Evolutionary conservation across 176 grass and related monocot genomes (phyloP).

Genomic region (Musa itinerans): DNA sequence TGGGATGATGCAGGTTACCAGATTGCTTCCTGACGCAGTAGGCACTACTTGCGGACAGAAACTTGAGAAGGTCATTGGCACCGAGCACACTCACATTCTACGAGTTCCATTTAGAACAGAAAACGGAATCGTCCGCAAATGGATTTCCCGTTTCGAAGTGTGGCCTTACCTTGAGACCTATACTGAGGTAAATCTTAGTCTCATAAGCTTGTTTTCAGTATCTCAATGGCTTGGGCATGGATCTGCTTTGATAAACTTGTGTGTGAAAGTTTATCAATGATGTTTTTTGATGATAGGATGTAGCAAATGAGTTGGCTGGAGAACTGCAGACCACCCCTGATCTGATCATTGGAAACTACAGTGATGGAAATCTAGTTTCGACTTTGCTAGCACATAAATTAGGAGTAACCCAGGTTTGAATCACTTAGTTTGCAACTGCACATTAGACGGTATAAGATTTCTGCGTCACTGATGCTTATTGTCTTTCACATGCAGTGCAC

Average conservation of each 20-base stretch:
- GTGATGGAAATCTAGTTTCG: slow-evolving; percentile 97
- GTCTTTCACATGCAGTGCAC: slow-evolving; percentile 54
- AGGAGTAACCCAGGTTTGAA: slow-evolving; percentile 74
- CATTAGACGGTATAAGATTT: background rate
- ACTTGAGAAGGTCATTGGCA: slow-evolving; percentile 94
- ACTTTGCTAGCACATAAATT: slow-evolving; percentile 90
- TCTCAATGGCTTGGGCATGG: background rate
- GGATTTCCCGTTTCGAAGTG: slow-evolving; percentile 99
- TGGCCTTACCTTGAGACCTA: slow-evolving; percentile 98
- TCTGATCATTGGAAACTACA: slow-evolving; percentile 97
- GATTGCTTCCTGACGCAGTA: slow-evolving; percentile 83
- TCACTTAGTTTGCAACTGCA: background rate
- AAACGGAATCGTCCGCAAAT: slow-evolving; percentile 86
- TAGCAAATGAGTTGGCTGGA: slow-evolving; percentile 83
- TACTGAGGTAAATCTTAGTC: slow-evolving; percentile 57
- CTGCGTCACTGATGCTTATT: background rate
- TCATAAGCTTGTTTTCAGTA: background rate
- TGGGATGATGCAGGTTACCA: slow-evolving; percentile 54
- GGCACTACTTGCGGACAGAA: slow-evolving; percentile 92
- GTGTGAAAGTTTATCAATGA: background rate
- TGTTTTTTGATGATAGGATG: slow-evolving; percentile 49
- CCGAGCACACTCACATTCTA: slow-evolving; percentile 90
- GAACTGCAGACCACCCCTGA: slow-evolving; percentile 89
- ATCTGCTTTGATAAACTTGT: background rate
- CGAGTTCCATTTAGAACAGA: slow-evolving; percentile 97